phyloP scores from a whole-genome alignment of 305 asterid genomes.

The Solanum chacoense region DNA sequence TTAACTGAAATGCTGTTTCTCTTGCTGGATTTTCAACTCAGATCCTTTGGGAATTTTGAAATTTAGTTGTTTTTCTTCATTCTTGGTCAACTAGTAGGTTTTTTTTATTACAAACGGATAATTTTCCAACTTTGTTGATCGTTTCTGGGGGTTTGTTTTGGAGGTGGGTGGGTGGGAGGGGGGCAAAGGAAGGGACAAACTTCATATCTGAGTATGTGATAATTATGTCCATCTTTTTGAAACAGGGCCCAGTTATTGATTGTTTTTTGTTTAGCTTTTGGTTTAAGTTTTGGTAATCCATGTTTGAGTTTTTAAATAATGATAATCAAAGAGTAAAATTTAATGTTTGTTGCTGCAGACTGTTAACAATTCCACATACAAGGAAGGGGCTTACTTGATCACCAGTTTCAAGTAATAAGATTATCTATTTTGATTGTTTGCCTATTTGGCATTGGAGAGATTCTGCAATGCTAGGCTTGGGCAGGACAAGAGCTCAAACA shows the following conservation, averaged over 20 bases:
- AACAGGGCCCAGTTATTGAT: background rate
- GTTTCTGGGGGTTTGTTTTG: background rate
- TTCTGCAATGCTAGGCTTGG: constrained; percentile 56
- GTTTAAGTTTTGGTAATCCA: background rate
- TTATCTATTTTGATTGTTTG: constrained; percentile 3
- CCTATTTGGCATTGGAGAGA: constrained; percentile 18
- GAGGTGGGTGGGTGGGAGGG: background rate
- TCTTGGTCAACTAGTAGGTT: background rate
- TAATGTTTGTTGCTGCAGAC: constrained; percentile 2
- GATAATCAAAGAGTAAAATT: background rate
- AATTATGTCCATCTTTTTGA: background rate
- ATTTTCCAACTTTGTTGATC: background rate
- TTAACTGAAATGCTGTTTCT: background rate
- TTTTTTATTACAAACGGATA: background rate
- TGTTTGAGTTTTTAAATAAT: background rate
- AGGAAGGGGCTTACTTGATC: constrained; percentile 15
- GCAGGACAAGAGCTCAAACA: constrained; percentile 66
- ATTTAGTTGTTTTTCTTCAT: background rate
- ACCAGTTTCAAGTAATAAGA: constrained; percentile 31
- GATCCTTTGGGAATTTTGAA: background rate
- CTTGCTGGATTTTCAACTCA: background rate
- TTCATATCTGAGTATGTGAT: background rate
- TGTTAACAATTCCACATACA: constrained; percentile 1
- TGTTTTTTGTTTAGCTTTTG: background rate
- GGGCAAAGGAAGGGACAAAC: background rate